Base-by-base conservation (phyloP, 345 rosid genomes). In the Stellera chamaejasme region DNA sequence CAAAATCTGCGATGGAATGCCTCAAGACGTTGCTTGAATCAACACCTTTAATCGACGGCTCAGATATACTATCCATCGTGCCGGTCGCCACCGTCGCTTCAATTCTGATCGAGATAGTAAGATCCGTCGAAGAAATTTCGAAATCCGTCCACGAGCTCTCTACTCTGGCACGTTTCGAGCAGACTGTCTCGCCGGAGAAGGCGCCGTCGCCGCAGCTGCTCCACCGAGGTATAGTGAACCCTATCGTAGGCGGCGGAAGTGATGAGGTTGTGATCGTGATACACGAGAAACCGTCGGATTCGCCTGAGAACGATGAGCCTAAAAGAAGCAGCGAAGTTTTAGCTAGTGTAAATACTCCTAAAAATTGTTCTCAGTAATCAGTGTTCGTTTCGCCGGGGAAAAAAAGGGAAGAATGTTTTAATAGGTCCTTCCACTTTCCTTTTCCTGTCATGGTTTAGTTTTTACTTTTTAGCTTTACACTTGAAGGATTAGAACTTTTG, bases 11-110 rank as follows among this genome's bases (percentile, higher is more conserved):
- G 3, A 66, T 74, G 7, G 48, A 69, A 47, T 73, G 60, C 48
- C 68, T 88, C 27, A 72, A 64, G 52, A 45, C 65, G 5, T 74
- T 79, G 15, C 70, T 88, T 47, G 72, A 68, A 69, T 65, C 62
- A 8, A 66, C 54, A 47, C 59, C 58, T 2, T 11, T 64, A 6
- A 71, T 72, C 67, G 57, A 68, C 42, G 52, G 63, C n/a, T 47
- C 55, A 57, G 73, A 70, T 56, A 54, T 85, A 13, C 68, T 72
- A n/a, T 74, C 71, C 49, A 69, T 80, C 10, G 70, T 83, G 13
- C 83, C 90, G 0, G 79, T 67, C 28, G 80, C 80, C 10, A 77
- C 90, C 3, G 71, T 82, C 12, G 92, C 82, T 50, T 83, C 92
- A 13, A 57, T 79, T 10, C 59, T 91, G 39, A 63, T 75, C 5